phyloP scores from a whole-genome alignment of 495 filamentous ascomycete species.

The Cercophora sp. region DNA sequence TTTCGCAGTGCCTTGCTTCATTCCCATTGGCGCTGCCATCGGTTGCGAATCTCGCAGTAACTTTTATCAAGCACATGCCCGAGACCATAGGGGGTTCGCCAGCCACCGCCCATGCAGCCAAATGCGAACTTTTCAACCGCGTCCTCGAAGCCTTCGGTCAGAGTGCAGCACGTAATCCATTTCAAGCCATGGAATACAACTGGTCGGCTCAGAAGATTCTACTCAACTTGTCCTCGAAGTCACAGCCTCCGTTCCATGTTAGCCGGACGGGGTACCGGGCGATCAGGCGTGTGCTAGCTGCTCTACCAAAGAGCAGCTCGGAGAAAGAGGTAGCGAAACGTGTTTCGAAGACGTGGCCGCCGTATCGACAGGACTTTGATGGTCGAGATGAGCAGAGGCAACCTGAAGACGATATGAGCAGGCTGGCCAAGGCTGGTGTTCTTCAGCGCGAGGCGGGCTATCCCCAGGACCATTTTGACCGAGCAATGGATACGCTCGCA shows the following conservation, averaged over 20 bases:
- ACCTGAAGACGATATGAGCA: conserved; percentile 38
- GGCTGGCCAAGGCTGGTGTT: conserved; percentile 35
- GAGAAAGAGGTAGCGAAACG: conserved; percentile 37
- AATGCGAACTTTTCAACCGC: conserved; percentile 33
- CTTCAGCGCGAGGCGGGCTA: conserved; percentile 42
- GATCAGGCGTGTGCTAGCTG: conserved; percentile 37
- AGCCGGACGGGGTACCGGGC: conserved; percentile 33
- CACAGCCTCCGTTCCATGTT: conserved; percentile 35
- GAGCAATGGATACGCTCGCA: conserved; percentile 33
- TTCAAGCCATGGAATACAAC: conserved; percentile 34
- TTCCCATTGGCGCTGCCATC: conserved; percentile 33
- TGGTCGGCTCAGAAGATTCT: conserved; percentile 45
- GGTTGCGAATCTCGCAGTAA: conserved; percentile 29
- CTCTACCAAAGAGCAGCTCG: conserved; percentile 30
- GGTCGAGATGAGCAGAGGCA: conserved; percentile 40
- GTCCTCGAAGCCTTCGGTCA: conserved; percentile 29
- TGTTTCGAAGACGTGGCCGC: conserved; percentile 42
- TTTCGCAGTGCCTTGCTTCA: conserved; percentile 24
- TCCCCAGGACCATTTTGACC: conserved; percentile 28
- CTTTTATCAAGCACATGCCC: conserved; percentile 32
- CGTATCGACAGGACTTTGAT: conserved; percentile 40
- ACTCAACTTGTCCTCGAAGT: conserved; percentile 30
- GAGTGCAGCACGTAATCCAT: conserved; percentile 23
- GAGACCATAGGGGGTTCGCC: not conserved
- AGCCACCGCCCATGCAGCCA: conserved; percentile 7